Evolutionary conservation across 1,139 yeast species (phyloP).

Genomic region (Yamadazyma kanchanaburiensis): DNA sequence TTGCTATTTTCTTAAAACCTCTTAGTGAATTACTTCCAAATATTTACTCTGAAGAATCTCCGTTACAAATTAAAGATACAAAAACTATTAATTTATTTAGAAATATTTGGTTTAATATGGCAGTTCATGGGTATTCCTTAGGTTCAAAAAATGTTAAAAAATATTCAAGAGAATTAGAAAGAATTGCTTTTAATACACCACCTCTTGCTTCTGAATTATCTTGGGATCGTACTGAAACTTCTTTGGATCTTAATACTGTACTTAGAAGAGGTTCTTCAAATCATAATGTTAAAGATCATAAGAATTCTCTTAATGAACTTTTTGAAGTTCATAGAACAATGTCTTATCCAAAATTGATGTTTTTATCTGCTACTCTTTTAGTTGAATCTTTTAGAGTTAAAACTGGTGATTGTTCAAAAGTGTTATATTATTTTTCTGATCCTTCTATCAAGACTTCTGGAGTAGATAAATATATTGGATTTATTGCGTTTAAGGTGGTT

Average conservation of each 20-base stretch:
- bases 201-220: constrained; percentile 88
- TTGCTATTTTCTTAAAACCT: constrained; percentile 66
- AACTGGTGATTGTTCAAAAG: constrained; percentile 76
- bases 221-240: constrained; percentile 85
- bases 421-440: constrained; percentile 77
- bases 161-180: constrained; percentile 48
- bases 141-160: constrained; percentile 53
- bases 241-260: constrained; percentile 87
- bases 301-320: constrained; percentile 50
- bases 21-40: constrained; percentile 73
- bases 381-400: constrained; percentile 77
- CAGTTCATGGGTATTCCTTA: constrained; percentile 80
- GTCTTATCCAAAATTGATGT: constrained; percentile 82
- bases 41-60: constrained; percentile 36
- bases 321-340: constrained; percentile 53
- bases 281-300: constrained; percentile 75
- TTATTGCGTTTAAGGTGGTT: constrained; percentile 59
- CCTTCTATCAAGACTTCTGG: constrained; percentile 75
- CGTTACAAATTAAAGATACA: constrained; percentile 39
- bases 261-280: constrained; percentile 87
- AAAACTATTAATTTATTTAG: constrained; percentile 61
- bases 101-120: constrained; percentile 93
- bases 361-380: constrained; percentile 76
- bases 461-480: constrained; percentile 66
- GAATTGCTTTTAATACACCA: constrained; percentile 86